A percentile compares a stretch with the other conserved stretches of the same genome.
Evolutionary conservation across 495 filamentous ascomycete genomes (phyloP).

Genomic region (Emericellopsis terricola): DNA sequence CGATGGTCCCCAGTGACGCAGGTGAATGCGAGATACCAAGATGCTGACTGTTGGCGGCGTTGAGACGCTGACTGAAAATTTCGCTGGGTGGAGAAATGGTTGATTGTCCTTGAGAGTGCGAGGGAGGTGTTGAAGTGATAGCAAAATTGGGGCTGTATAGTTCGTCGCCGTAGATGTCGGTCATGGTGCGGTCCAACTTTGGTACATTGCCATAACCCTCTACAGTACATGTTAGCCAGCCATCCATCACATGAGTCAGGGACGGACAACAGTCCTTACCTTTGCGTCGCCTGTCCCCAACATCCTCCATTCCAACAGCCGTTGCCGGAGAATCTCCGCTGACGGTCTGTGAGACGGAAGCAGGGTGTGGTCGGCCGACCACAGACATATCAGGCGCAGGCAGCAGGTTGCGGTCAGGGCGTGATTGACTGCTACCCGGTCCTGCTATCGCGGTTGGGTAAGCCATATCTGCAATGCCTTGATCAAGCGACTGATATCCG

Average conservation of each 20-base stretch:
- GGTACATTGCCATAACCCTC: slow-evolving; percentile 25
- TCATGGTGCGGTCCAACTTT: slow-evolving; percentile 72
- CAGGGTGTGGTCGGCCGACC: too few species aligned
- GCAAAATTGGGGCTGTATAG: slow-evolving; percentile 54
- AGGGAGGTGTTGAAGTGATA: slow-evolving; percentile 26
- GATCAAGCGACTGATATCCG: slow-evolving; percentile 10
- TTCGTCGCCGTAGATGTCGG: slow-evolving; percentile 71
- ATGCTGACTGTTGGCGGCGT: slow-evolving; percentile 60
- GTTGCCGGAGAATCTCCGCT: slow-evolving; percentile 36
- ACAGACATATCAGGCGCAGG: slow-evolving; percentile 16
- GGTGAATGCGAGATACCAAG: slow-evolving; percentile 36
- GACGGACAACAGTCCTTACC: slow-evolving; percentile 5
- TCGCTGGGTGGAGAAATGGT: slow-evolving; percentile 29
- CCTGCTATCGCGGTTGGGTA: slow-evolving; percentile 6
- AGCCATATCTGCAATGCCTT: slow-evolving; percentile 7
- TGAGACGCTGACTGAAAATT: slow-evolving; percentile 54
- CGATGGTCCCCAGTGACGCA: slow-evolving; percentile 22
- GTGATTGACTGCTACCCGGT: slow-evolving; percentile 12
- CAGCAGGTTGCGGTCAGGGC: slow-evolving; percentile 17
- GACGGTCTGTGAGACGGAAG: slow-evolving; percentile 31
- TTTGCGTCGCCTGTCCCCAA: slow-evolving; percentile 27
- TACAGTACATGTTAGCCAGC: slow-evolving; percentile 7
- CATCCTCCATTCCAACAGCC: slow-evolving; percentile 15
- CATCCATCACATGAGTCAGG: slow-evolving; percentile 12
- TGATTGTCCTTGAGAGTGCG: not conserved